Evolutionary conservation across 2,329 filamentous ascomycete genomes (phyloP).

Genomic region (Stagonosporopsis cucurbitacearum): DNA sequence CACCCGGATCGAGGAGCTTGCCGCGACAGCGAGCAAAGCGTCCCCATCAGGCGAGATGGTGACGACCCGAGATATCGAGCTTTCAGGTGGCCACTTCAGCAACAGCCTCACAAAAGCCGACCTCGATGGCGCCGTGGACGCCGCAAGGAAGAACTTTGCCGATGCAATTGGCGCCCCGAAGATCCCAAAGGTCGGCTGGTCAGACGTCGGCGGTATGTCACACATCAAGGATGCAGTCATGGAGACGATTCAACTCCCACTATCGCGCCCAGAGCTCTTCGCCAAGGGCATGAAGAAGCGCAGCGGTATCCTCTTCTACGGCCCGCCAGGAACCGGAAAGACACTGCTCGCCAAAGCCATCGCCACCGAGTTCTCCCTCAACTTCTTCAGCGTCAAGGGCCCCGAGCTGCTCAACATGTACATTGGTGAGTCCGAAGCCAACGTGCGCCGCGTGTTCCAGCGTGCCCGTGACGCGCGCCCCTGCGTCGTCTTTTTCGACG

Average conservation of each 20-base stretch:
- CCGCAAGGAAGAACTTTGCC: constrained; percentile 95
- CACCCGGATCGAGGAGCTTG: constrained; percentile 76
- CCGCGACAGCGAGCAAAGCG: constrained; percentile 54
- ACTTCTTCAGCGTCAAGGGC: constrained; percentile 93
- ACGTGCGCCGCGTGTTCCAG: constrained; percentile 88
- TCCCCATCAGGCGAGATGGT: constrained; percentile 51
- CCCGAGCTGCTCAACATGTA: constrained; percentile 95
- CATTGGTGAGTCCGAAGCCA: constrained; percentile 91
- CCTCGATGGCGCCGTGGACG: constrained; percentile 92
- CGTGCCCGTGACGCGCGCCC: constrained; percentile 83
- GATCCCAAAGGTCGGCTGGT: constrained; percentile 96
- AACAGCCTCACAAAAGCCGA: constrained; percentile 81
- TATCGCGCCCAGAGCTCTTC: constrained; percentile 91
- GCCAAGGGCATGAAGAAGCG: constrained; percentile 98
- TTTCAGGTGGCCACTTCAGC: constrained; percentile 82
- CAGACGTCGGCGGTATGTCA: constrained; percentile 89
- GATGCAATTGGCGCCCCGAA: constrained; percentile 97
- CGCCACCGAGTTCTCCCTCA: constrained; percentile 90
- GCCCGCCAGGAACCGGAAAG: constrained; percentile 89
- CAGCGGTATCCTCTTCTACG: constrained; percentile 90
- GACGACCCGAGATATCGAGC: constrained; percentile 80
- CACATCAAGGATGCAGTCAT: constrained; percentile 97
- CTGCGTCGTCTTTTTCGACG: constrained; percentile 93
- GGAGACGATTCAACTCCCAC: constrained; percentile 92
- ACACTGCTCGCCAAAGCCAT: constrained; percentile 93